Evolutionary conservation across 2,329 filamentous ascomycete genomes (phyloP).

Genomic region (Colletotrichum sp.): DNA sequence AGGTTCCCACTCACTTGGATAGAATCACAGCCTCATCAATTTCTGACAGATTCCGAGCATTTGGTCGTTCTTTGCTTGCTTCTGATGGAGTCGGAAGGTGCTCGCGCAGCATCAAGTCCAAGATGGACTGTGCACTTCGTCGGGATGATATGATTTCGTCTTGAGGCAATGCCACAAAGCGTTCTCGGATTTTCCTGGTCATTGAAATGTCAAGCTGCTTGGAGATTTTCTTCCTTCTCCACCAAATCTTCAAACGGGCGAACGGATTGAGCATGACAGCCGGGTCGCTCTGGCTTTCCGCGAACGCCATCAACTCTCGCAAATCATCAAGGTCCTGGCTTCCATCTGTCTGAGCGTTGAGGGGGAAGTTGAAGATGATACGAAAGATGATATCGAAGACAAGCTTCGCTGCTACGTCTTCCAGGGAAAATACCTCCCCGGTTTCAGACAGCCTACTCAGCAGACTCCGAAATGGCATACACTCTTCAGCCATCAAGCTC

Average conservation of each 20-base stretch:
- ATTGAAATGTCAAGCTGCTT: neutral
- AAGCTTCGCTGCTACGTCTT: neutral
- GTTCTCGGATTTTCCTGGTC: neutral
- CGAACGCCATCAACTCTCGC: neutral
- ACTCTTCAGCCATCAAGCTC: neutral
- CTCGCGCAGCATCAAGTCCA: neutral
- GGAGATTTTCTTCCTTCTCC: neutral
- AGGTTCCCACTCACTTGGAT: neutral
- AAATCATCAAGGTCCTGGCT: neutral
- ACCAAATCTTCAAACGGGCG: neutral
- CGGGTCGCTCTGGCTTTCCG: neutral
- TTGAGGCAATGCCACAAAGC: neutral
- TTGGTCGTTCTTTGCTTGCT: neutral
- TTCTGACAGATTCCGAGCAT: neutral
- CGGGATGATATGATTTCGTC: neutral
- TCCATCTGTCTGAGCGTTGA: neutral
- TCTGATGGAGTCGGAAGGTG: neutral
- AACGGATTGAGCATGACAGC: neutral
- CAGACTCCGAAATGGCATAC: neutral
- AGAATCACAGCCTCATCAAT: neutral
- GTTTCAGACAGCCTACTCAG: neutral
- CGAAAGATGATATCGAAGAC: neutral
- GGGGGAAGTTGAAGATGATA: neutral
- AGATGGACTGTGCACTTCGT: neutral
- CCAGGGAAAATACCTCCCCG: neutral